Evolutionary conservation across 2,329 filamentous ascomycete species (phyloP).

Genomic region (Colletotrichum sp.): DNA sequence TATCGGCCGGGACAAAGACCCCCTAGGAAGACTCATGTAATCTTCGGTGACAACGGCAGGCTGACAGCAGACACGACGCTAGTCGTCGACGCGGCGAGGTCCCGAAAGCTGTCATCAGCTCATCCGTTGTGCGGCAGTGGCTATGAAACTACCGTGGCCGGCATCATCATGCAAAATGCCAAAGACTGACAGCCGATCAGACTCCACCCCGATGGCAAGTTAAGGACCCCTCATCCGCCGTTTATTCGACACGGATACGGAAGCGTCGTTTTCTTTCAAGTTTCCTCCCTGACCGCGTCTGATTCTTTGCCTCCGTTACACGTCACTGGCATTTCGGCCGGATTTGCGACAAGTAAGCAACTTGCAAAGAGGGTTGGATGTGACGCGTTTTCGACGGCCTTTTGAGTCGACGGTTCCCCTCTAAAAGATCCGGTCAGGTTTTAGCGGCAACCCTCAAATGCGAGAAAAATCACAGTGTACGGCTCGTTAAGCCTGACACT

Average conservation of each 20-base stretch:
- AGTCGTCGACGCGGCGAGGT: not conserved
- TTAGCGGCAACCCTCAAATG: not conserved
- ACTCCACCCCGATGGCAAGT: not conserved
- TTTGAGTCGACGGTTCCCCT: not conserved
- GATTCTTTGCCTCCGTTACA: not conserved
- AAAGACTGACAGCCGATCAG: not conserved
- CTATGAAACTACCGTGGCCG: constrained; percentile 7
- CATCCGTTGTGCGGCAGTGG: constrained; percentile 1
- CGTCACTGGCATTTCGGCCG: not conserved
- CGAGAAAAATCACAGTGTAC: not conserved
- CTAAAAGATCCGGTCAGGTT: not conserved
- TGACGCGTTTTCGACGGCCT: not conserved
- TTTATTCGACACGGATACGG: not conserved
- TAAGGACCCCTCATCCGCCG: not conserved
- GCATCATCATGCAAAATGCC: not conserved
- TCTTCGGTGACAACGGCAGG: not conserved
- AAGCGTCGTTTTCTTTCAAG: not conserved
- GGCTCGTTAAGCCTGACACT: not conserved
- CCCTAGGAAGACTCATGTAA: not conserved
- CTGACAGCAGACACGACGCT: not conserved
- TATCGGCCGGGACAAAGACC: not conserved
- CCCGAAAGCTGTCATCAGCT: not conserved
- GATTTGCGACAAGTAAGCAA: not conserved
- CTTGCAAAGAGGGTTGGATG: not conserved
- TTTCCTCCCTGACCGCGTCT: not conserved